Evolutionary conservation across 441 rosid genomes (phyloP).

Genomic region (Populus hybrid): DNA sequence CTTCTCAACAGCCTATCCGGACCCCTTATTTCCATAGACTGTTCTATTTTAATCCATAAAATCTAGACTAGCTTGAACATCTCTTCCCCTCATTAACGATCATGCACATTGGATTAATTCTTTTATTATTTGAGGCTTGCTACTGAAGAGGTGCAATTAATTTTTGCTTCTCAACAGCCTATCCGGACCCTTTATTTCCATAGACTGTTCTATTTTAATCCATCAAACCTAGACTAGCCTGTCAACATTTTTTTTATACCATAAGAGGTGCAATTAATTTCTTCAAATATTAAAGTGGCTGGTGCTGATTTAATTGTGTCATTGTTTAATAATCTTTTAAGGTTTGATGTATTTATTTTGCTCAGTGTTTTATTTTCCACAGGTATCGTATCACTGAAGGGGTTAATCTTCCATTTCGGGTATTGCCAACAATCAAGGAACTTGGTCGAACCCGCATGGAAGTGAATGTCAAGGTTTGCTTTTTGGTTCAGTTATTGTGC

Average conservation of each 20-base stretch:
- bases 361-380: slow-evolving; percentile 4
- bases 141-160: too few species aligned
- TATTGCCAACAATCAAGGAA: slow-evolving; percentile 95
- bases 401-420: slow-evolving; percentile 95
- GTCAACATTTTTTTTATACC: not conserved
- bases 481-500: slow-evolving; percentile 14
- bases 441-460: slow-evolving; percentile 99
- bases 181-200: not conserved
- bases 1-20: not conserved
- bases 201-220: not conserved
- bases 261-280: not conserved
- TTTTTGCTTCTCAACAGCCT: not conserved
- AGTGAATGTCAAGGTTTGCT: slow-evolving; percentile 33
- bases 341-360: not conserved
- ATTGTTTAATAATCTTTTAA: not conserved
- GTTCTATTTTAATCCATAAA: not conserved
- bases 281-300: not conserved
- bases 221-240: not conserved
- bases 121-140: too few species aligned
- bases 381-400: slow-evolving; percentile 99
- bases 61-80: not conserved
- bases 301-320: not conserved
- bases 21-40: too few species aligned
- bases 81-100: not conserved
- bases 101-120: not conserved